phyloP scores from a whole-genome alignment of 2,329 filamentous ascomycete species.

The Cladosporium colombiae region DNA sequence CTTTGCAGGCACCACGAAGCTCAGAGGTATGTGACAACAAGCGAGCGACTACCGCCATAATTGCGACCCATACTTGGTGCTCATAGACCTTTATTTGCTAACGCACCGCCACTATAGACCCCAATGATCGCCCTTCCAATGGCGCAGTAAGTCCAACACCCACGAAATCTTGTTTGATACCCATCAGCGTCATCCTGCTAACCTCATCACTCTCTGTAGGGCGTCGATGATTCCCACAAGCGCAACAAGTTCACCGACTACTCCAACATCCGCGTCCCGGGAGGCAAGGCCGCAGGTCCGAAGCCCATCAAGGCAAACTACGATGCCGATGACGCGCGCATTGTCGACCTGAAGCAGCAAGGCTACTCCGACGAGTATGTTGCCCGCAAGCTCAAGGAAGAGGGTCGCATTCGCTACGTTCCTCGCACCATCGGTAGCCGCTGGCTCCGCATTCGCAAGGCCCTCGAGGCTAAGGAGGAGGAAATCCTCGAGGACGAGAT shows the following conservation, averaged over 20 bases:
- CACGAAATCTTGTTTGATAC: too few relatives aligned
- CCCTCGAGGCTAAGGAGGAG: constrained; percentile 47
- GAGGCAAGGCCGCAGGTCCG: constrained; percentile 43
- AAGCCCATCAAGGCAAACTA: constrained; percentile 48
- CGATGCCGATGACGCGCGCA: constrained; percentile 51
- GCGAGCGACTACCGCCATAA: background rate
- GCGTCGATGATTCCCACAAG: background rate
- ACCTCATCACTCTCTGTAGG: background rate
- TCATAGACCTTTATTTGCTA: background rate
- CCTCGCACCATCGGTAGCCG: constrained; percentile 52
- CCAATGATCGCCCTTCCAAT: background rate
- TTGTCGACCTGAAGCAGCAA: constrained; percentile 45
- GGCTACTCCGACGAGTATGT: constrained; percentile 49
- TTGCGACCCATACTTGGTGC: background rate
- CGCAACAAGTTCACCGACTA: constrained; percentile 11
- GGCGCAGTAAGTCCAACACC: background rate
- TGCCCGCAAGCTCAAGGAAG: constrained; percentile 42
- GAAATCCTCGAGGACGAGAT: constrained; percentile 48
- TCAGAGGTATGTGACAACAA: background rate
- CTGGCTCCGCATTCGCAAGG: constrained; percentile 48
- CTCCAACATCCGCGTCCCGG: constrained; percentile 36
- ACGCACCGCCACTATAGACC: background rate
- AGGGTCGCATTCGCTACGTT: constrained; percentile 47
- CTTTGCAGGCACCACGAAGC: constrained; percentile 11
- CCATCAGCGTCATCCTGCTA: background rate